These are phyloP conservation scores for Lyophyllum decastes DNA, from an alignment of 768 basidiomycete genomes.

Conservation along the genomic window DNA sequence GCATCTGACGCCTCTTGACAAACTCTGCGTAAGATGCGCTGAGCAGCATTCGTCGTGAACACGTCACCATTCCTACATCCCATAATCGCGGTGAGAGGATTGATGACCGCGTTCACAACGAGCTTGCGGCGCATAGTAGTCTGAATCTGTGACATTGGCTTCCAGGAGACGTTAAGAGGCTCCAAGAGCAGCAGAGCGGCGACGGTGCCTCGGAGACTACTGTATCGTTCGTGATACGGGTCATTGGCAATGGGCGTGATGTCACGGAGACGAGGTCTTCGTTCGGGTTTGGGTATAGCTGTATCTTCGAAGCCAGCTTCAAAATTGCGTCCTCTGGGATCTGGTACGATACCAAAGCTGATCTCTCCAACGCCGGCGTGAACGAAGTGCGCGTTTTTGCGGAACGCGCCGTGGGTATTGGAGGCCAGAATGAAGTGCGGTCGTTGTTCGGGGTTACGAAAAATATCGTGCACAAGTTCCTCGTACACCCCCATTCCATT, in stretches of 20 bases:
- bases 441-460: constrained; percentile 69
- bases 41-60: constrained; percentile 44
- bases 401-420: constrained; percentile 79
- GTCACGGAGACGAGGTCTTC: constrained; percentile 51
- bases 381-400: constrained; percentile 56
- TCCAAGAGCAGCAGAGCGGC: constrained; percentile 59
- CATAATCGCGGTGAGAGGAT: constrained; percentile 83
- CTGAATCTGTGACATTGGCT: constrained; percentile 66
- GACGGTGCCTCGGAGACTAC: constrained; percentile 67
- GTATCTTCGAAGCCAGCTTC: constrained; percentile 52
- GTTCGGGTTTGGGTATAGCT: constrained; percentile 32
- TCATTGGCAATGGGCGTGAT: constrained; percentile 45
- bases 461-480: constrained; percentile 62
- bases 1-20: constrained; percentile 71
- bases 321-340: constrained; percentile 60
- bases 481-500: constrained; percentile 96
- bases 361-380: constrained; percentile 73
- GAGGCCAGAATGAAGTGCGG: constrained; percentile 86
- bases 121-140: constrained; percentile 76
- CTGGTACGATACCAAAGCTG: constrained; percentile 79
- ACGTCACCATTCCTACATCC: constrained; percentile 81
- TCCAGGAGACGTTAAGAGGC: constrained; percentile 62
- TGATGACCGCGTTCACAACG: constrained; percentile 79
- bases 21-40: constrained; percentile 49
- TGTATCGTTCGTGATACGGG: constrained; percentile 45